Percentiles rank a stretch among this genome's conserved stretches.
Evolutionary conservation across 345 rosid species (phyloP).

Genomic region (Boechera stricta): DNA sequence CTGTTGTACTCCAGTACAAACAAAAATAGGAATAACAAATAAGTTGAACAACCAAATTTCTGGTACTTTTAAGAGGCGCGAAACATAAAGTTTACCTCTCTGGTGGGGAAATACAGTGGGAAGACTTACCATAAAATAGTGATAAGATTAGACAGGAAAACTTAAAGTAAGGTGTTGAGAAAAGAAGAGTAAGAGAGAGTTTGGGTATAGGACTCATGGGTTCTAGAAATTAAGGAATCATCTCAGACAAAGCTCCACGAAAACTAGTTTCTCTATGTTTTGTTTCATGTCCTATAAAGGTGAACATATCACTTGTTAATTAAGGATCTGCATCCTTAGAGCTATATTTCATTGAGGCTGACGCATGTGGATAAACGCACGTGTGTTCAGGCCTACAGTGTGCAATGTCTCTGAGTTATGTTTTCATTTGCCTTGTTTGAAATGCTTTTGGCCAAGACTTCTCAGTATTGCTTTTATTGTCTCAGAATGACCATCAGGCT

Average conservation of each 20-base stretch:
- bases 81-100: neutral
- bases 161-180: conserved; percentile 9
- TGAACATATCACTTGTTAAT: conserved; percentile 13
- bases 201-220: conserved; percentile 16
- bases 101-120: conserved; percentile 22
- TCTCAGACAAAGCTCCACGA: conserved; percentile 24
- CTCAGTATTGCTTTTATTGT: conserved; percentile 32
- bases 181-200: conserved; percentile 18
- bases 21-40: conserved; percentile 16
- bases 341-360: conserved; percentile 32
- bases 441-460: conserved; percentile 30
- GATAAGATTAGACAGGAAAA: conserved; percentile 11
- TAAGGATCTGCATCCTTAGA: conserved; percentile 21
- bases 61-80: conserved; percentile 18
- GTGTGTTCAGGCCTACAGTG: conserved; percentile 2
- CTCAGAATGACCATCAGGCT: conserved; percentile 97
- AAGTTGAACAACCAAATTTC: conserved; percentile 22
- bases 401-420: conserved; percentile 21
- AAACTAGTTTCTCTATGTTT: conserved; percentile 16
- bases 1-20: conserved; percentile 28
- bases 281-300: conserved; percentile 12
- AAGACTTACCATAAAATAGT: conserved; percentile 19
- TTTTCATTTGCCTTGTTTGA: conserved; percentile 31
- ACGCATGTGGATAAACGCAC: conserved; percentile 29
- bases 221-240: conserved; percentile 17